Evolutionary conservation across 352 stramenopile species (phyloP).

Genomic region (Peronospora tabacina): DNA sequence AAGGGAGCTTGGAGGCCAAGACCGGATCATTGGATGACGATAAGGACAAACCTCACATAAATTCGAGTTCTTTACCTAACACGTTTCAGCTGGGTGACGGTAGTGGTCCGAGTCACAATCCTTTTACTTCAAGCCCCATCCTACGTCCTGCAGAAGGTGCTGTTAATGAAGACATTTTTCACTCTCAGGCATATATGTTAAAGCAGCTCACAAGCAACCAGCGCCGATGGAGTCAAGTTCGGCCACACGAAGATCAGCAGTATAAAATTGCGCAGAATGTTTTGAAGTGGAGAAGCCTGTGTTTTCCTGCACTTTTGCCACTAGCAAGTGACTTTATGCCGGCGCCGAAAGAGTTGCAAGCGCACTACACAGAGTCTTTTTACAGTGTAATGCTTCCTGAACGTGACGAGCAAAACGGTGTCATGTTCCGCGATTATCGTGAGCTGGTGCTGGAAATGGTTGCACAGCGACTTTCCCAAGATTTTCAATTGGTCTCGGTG

Average conservation of each 20-base stretch:
- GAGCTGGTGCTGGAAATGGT: constrained; percentile 85
- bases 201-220: constrained; percentile 89
- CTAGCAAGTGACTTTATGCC: constrained; percentile 89
- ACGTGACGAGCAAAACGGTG: constrained; percentile 51
- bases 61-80: constrained; percentile 55
- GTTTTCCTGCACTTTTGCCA: constrained; percentile 91
- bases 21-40: constrained; percentile 33
- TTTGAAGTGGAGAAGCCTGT: constrained; percentile 96
- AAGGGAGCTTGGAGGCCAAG: constrained; percentile 30
- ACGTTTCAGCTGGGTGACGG: constrained; percentile 45
- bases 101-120: constrained; percentile 32
- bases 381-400: constrained; percentile 79
- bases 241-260: constrained; percentile 43
- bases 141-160: constrained; percentile 37
- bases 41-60: constrained; percentile 29
- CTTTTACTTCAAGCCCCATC: constrained; percentile 53
- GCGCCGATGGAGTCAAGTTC: constrained; percentile 94
- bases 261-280: constrained; percentile 76
- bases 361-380: constrained; percentile 80
- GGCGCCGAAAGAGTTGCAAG: constrained; percentile 61
- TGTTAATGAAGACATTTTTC: constrained; percentile 64
- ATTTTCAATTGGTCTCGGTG: constrained; percentile 81
- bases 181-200: constrained; percentile 64
- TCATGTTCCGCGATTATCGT: constrained; percentile 64
- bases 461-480: constrained; percentile 69